Percentiles rank a stretch among this genome's conserved stretches.
These are phyloP conservation scores for Xerocomus subilludens DNA, from an alignment of 1,284 basidiomycete genomes.

Conservation along the genomic window DNA sequence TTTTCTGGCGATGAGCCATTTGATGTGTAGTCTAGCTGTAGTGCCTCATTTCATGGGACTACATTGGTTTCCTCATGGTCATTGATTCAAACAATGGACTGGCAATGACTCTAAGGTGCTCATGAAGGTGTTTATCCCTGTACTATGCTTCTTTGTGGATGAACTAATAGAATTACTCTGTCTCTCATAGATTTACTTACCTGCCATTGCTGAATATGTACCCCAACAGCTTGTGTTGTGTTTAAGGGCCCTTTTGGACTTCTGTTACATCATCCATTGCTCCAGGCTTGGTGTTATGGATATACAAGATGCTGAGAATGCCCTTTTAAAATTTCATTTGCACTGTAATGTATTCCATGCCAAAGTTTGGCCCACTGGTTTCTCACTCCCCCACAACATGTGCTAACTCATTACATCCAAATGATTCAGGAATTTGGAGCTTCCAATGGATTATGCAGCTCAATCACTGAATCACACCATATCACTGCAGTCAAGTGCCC, in stretches of 20 bases:
- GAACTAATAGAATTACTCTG: background rate
- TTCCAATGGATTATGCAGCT: background rate
- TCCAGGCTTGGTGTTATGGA: background rate
- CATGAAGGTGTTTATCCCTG: background rate
- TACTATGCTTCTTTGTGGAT: too few species aligned
- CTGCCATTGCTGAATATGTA: too few species aligned
- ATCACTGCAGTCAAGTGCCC: constrained; percentile 1
- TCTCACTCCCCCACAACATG: background rate
- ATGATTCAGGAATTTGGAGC: background rate
- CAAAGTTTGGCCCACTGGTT: background rate
- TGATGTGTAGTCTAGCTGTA: background rate
- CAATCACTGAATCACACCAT: background rate
- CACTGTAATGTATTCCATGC: background rate
- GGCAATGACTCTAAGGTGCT: constrained; percentile 1
- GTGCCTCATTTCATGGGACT: background rate
- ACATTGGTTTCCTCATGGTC: background rate
- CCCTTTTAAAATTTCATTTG: background rate
- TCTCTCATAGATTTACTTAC: too few species aligned
- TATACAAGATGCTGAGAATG: background rate
- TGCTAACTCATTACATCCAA: background rate
- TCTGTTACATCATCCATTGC: too few species aligned
- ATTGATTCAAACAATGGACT: background rate
- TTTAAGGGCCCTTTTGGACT: too few species aligned
- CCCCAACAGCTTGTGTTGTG: too few species aligned
- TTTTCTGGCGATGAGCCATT: background rate